Conservation (phyloP, 257 asterid genomes). For the Osmanthus fragrans region DNA sequence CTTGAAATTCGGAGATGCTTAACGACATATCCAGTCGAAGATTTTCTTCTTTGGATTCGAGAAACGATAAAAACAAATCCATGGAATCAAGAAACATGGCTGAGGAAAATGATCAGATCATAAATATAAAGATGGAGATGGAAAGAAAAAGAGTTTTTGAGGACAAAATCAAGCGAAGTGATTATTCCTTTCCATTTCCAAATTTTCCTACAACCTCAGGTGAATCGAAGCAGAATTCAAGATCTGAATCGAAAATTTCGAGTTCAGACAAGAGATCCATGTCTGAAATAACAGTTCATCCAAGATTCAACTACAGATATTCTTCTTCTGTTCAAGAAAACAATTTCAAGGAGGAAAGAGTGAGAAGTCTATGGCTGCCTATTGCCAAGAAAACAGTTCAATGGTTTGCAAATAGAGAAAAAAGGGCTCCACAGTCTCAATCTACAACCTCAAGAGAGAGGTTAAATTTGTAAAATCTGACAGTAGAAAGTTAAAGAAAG, state of each 20-base stretch:
- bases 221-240: background rate
- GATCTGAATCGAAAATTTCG: background rate
- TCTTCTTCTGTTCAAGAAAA: constrained; percentile 6
- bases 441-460: constrained; percentile 16
- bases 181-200: background rate
- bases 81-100: background rate
- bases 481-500: background rate
- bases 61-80: background rate
- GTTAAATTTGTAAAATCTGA: constrained; percentile 17
- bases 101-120: constrained; percentile 13
- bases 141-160: constrained; percentile 36
- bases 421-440: constrained; percentile 31
- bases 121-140: constrained; percentile 34
- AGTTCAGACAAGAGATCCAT: constrained; percentile 50
- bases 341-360: constrained; percentile 35
- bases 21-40: constrained; percentile 38
- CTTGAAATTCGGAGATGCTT: constrained; percentile 55
- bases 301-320: constrained; percentile 40
- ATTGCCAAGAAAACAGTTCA: constrained; percentile 75
- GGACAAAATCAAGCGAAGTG: constrained; percentile 28
- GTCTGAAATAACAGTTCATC: constrained; percentile 69
- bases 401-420: constrained; percentile 78
- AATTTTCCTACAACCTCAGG: background rate
- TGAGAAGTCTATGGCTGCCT: constrained; percentile 68
- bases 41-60: constrained; percentile 30